These are phyloP conservation scores for Bipolaris oryzae DNA, from an alignment of 2,329 filamentous ascomycete species.

Conservation along the genomic window DNA sequence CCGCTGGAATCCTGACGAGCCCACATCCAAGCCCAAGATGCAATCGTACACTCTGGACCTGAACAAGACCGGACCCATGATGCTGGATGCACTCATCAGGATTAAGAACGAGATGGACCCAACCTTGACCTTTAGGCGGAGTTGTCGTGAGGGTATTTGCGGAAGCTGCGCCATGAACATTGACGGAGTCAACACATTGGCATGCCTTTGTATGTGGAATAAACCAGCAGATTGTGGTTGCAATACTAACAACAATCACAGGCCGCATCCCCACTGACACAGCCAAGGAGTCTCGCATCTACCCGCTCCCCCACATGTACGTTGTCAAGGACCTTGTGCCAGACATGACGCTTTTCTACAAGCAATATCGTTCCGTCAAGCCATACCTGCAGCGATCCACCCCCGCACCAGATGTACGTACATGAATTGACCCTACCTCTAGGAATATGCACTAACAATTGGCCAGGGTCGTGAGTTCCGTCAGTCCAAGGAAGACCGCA, in stretches of 20 bases:
- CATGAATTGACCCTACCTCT: not conserved
- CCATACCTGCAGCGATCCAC: slow-evolving; percentile 94
- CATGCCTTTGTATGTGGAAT: slow-evolving; percentile 83
- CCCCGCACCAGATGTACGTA: slow-evolving; percentile 77
- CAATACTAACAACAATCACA: slow-evolving; percentile 49
- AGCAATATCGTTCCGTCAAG: slow-evolving; percentile 99
- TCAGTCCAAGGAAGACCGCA: slow-evolving; percentile 88
- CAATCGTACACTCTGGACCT: slow-evolving; percentile 93
- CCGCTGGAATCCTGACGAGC: slow-evolving; percentile 95
- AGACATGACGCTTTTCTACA: slow-evolving; percentile 98
- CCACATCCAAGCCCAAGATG: slow-evolving; percentile 91
- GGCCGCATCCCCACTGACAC: slow-evolving; percentile 91
- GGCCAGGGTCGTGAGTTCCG: slow-evolving; percentile 85
- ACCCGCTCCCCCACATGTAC: slow-evolving; percentile 97
- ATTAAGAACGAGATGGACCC: slow-evolving; percentile 99
- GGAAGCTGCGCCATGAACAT: slow-evolving; percentile 99
- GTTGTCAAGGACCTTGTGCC: slow-evolving; percentile 99
- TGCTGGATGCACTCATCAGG: slow-evolving; percentile 92
- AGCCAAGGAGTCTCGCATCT: slow-evolving; percentile 84
- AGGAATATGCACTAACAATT: slow-evolving; percentile 22
- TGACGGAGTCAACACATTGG: slow-evolving; percentile 96
- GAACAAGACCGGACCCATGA: slow-evolving; percentile 99
- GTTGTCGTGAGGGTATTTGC: slow-evolving; percentile 97
- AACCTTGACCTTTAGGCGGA: slow-evolving; percentile 92
- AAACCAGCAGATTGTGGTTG: not conserved